Evolutionary conservation across 805 yeast genomes (phyloP).

Genomic region (Yarrowia sp.): DNA sequence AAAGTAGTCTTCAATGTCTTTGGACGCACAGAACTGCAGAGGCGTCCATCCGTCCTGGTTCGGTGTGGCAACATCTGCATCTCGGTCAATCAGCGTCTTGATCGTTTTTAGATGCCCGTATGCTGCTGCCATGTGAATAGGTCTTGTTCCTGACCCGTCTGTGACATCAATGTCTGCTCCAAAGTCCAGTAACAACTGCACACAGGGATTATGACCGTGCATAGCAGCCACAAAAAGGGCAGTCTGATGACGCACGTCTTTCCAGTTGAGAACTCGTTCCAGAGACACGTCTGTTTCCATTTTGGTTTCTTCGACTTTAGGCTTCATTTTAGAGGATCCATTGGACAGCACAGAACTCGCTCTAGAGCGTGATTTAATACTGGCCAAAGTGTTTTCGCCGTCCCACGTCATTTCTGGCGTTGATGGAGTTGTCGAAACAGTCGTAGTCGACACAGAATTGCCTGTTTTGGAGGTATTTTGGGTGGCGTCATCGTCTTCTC

Average conservation of each 20-base stretch:
- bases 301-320: background rate
- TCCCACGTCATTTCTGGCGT: constrained; percentile 1
- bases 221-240: constrained; percentile 63
- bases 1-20: constrained; percentile 44
- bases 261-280: constrained; percentile 46
- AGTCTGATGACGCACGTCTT: constrained; percentile 46
- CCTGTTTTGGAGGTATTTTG: background rate
- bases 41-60: constrained; percentile 68
- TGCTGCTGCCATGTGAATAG: constrained; percentile 78
- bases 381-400: background rate
- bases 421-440: background rate
- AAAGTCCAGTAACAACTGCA: constrained; percentile 60
- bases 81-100: constrained; percentile 49
- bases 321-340: background rate
- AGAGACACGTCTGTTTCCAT: background rate
- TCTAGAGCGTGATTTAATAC: background rate
- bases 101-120: constrained; percentile 60
- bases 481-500: background rate
- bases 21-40: constrained; percentile 54
- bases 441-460: background rate
- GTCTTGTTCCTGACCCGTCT: constrained; percentile 74
- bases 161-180: constrained; percentile 74
- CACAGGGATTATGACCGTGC: constrained; percentile 58
- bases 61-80: constrained; percentile 47
- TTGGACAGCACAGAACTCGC: background rate